These are phyloP conservation scores for Mycena vulgaris DNA, from an alignment of 768 basidiomycete genomes.

Conservation along the genomic window DNA sequence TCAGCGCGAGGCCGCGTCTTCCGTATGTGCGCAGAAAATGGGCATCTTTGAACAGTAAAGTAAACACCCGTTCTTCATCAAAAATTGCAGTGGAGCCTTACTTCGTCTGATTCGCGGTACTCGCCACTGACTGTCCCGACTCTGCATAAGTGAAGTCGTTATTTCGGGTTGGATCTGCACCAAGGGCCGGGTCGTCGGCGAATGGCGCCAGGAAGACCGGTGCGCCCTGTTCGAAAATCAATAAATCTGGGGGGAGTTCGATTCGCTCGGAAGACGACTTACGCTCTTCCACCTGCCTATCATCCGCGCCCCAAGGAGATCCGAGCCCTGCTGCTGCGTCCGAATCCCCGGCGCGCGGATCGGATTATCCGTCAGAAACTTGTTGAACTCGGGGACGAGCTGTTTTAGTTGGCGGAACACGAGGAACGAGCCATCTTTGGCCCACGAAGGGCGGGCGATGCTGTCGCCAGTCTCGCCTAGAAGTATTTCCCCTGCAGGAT, in stretches of 20 bases:
- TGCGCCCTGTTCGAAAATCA: too few species aligned
- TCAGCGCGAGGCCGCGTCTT: too few species aligned
- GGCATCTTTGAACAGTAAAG: conserved; percentile 11
- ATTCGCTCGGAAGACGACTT: conserved; percentile 27
- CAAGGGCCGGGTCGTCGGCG: conserved; percentile 31
- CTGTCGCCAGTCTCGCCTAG: conserved; percentile 61
- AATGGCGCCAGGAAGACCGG: conserved; percentile 36
- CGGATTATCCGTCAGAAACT: conserved; percentile 60
- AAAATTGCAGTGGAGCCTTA: background rate
- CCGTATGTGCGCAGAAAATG: conserved; percentile 32
- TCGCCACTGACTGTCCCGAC: conserved; percentile 31
- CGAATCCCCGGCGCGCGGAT: conserved; percentile 55
- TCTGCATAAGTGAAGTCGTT: conserved; percentile 27
- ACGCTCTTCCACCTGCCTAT: conserved; percentile 71
- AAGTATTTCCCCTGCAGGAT: conserved; percentile 63
- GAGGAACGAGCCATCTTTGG: conserved; percentile 51
- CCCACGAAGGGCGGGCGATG: conserved; percentile 38
- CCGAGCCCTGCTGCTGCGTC: conserved; percentile 57
- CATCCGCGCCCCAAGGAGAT: conserved; percentile 66
- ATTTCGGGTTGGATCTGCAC: conserved; percentile 23
- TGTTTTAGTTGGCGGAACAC: conserved; percentile 53
- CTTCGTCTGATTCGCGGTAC: conserved; percentile 17
- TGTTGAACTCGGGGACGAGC: conserved; percentile 52
- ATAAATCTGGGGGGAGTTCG: conserved; percentile 52
- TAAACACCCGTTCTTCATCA: too few species aligned